Conservation (phyloP, 75 land plant species). For the Sequoiadendron giganteum region DNA sequence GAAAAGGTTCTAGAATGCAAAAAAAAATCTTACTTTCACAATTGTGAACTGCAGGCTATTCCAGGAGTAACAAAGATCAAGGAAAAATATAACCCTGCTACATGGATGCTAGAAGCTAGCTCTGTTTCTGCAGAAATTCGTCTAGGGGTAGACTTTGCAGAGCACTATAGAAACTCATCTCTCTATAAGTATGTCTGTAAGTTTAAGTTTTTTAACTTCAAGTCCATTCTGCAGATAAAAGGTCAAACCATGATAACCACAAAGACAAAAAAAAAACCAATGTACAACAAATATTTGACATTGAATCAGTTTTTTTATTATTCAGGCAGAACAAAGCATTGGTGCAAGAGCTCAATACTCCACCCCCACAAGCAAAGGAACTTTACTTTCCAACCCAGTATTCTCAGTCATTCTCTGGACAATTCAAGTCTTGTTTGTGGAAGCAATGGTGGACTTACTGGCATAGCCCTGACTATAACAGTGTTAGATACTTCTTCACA, state of each 20-base stretch:
- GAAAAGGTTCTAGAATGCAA: neutral
- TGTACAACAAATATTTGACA: neutral
- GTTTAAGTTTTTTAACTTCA: neutral
- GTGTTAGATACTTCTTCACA: constrained; percentile 64
- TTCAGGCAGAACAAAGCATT: constrained; percentile 57
- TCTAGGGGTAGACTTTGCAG: constrained; percentile 70
- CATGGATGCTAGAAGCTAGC: constrained; percentile 92
- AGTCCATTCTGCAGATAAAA: neutral
- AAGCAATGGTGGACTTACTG: constrained; percentile 80
- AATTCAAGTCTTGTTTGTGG: constrained; percentile 73
- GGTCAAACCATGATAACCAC: neutral
- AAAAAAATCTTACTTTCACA: neutral
- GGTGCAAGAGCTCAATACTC: constrained; percentile 52
- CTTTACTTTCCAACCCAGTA: constrained; percentile 54
- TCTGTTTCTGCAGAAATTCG: constrained; percentile 51
- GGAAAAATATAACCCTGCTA: constrained; percentile 82
- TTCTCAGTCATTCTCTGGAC: constrained; percentile 44
- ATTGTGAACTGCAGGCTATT: constrained; percentile 40
- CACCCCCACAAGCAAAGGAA: constrained; percentile 51
- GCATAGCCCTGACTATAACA: constrained; percentile 86
- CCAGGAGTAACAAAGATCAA: constrained; percentile 63
- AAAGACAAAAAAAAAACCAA: neutral
- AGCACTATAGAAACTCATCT: constrained; percentile 51
- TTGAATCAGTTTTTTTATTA: no score
- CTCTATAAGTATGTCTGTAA: constrained; percentile 46